phyloP scores from a whole-genome alignment of 1,284 basidiomycete species.

The Ceratobasidium sp. region DNA sequence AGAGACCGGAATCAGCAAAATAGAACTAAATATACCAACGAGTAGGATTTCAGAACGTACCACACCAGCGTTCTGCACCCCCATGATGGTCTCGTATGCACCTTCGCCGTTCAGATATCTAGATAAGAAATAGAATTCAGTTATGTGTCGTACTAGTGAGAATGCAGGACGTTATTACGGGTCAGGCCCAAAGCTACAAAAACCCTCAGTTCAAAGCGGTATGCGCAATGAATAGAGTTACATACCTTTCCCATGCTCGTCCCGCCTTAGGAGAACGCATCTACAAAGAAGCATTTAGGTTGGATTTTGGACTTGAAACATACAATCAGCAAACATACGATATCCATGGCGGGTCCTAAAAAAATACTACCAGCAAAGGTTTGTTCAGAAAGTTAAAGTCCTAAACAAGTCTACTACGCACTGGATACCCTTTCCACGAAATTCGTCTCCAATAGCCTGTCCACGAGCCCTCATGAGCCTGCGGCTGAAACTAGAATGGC shows the following conservation, averaged over 20 bases:
- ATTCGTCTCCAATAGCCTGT: constrained; percentile 82
- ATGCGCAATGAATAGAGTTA: neutral
- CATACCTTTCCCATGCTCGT: constrained; percentile 57
- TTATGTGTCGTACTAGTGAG: no score
- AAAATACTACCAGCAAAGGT: constrained; percentile 13
- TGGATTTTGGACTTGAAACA: neutral
- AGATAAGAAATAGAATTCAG: neutral
- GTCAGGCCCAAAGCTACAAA: constrained; percentile 40
- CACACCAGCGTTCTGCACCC: constrained; percentile 60
- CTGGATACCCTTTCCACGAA: constrained; percentile 83
- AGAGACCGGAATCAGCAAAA: neutral
- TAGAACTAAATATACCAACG: neutral
- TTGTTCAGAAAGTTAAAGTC: neutral
- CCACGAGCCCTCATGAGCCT: constrained; percentile 74
- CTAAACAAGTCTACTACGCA: neutral
- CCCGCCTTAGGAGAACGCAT: constrained; percentile 56
- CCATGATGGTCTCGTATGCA: constrained; percentile 57
- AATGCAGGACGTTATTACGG: constrained; percentile 22
- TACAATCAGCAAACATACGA: constrained; percentile 5
- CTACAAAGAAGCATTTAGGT: constrained; percentile 12
- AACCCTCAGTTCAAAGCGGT: neutral
- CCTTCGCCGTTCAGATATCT: constrained; percentile 54
- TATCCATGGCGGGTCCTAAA: constrained; percentile 38
- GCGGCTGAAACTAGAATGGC: constrained; percentile 30
- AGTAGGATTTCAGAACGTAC: constrained; percentile 49